Percentiles rank a stretch among this genome's conserved stretches.
Conservation (phyloP, 139 green algal species). For the Tetradesmus obliquus region DNA sequence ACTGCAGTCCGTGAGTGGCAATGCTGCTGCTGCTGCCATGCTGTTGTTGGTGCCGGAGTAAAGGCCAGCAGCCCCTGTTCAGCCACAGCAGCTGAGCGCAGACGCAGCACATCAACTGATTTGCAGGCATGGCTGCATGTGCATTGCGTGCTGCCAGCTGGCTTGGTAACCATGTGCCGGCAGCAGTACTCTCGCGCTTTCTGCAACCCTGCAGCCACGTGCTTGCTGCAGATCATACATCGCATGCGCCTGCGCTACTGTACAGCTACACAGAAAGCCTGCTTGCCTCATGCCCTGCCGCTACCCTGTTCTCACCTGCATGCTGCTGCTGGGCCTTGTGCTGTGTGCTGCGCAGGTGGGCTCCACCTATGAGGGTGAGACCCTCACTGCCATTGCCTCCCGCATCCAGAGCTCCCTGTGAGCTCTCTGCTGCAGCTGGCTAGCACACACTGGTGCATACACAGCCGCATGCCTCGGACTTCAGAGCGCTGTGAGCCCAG, state of each 20-base stretch:
- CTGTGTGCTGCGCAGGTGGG: conserved; percentile 33
- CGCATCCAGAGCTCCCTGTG: conserved; percentile 42
- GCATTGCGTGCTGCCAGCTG: not conserved
- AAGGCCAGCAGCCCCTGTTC: not conserved
- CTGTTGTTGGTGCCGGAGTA: not conserved
- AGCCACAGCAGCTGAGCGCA: not conserved
- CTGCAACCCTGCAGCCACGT: too few relatives aligned
- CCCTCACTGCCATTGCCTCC: conserved; percentile 21
- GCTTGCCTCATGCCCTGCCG: not conserved
- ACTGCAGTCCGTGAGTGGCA: conserved; percentile 42
- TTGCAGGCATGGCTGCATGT: not conserved
- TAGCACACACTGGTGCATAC: too few relatives aligned
- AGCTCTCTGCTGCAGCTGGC: not conserved
- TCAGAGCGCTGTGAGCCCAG: too few relatives aligned
- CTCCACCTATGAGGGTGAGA: conserved; percentile 26
- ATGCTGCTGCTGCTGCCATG: not conserved
- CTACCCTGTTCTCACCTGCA: not conserved
- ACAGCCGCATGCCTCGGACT: too few relatives aligned
- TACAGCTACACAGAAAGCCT: too few relatives aligned
- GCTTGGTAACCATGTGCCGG: not conserved
- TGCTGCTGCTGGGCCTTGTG: not conserved
- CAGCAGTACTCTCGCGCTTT: not conserved
- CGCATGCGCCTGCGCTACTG: too few relatives aligned
- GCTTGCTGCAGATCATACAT: too few relatives aligned
- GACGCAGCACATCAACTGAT: not conserved